These are phyloP conservation scores for Pleochaeta shiraiana DNA, from an alignment of 2,329 filamentous ascomycete species.

Conservation along the genomic window DNA sequence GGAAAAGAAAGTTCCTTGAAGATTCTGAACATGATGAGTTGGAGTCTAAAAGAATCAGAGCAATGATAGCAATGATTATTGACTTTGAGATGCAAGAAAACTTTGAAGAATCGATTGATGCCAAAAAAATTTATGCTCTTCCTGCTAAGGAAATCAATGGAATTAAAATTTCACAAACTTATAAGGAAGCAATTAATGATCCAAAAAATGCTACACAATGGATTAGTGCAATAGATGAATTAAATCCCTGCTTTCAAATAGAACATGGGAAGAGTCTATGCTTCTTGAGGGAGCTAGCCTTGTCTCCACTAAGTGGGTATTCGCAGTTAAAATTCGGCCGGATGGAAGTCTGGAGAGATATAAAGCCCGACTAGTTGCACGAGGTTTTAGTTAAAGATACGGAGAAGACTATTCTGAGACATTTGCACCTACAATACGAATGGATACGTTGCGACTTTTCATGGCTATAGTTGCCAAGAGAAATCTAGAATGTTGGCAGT, in stretches of 20 bases:
- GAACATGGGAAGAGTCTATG: not conserved
- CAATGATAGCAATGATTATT: not conserved
- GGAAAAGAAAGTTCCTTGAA: no score
- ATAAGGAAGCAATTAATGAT: not conserved
- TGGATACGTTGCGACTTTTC: not conserved
- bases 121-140: not conserved
- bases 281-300: not conserved
- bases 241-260: not conserved
- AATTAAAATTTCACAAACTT: not conserved
- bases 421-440: not conserved
- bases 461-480: not conserved
- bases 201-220: not conserved
- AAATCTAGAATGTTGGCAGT: slow-evolving; percentile 1
- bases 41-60: not conserved
- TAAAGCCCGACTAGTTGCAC: not conserved
- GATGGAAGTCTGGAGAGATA: not conserved
- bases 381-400: not conserved
- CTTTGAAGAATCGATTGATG: not conserved
- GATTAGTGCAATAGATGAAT: not conserved
- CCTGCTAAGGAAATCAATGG: not conserved
- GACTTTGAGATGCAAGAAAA: not conserved
- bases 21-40: no score
- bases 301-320: not conserved
- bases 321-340: not conserved
- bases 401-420: not conserved